A percentile compares a stretch with the other conserved stretches of the same genome.
These are phyloP conservation scores for Pseudogymnoascus sp. DNA, from an alignment of 2,329 filamentous ascomycete species.

Conservation along the genomic window DNA sequence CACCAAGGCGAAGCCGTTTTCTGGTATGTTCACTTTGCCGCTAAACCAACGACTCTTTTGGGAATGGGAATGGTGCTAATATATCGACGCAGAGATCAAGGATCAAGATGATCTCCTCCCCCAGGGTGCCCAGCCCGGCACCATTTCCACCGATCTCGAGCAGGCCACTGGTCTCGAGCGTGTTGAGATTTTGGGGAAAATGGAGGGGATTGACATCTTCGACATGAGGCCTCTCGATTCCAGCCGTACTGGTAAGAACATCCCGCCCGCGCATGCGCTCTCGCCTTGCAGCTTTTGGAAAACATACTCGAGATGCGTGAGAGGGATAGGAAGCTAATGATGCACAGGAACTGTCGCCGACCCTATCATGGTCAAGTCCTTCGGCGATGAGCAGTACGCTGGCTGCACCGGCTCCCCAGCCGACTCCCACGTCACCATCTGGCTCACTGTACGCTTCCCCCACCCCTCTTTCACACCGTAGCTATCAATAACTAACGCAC, in stretches of 20 bases:
- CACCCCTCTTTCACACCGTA: not conserved
- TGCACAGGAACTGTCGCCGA: conserved; percentile 71
- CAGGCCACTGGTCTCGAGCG: conserved; percentile 96
- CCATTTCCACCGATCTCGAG: conserved; percentile 87
- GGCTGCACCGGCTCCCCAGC: conserved; percentile 92
- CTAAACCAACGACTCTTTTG: not conserved
- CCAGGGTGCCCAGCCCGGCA: conserved; percentile 74
- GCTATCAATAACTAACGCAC: conserved; percentile 11
- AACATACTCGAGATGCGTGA: conserved; percentile 15
- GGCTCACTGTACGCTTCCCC: conserved; percentile 67
- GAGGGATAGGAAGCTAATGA: not conserved
- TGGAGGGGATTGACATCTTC: conserved; percentile 96
- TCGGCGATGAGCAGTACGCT: conserved; percentile 91
- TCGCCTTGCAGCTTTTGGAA: conserved; percentile 1
- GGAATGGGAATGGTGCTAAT: not conserved
- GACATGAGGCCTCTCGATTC: conserved; percentile 96
- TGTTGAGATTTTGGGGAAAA: conserved; percentile 98
- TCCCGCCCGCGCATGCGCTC: conserved; percentile 21
- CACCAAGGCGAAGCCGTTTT: not conserved
- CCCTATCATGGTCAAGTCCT: conserved; percentile 84
- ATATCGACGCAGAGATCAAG: conserved; percentile 62
- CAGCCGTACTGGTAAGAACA: conserved; percentile 65
- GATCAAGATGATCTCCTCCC: conserved; percentile 73
- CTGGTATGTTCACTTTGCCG: not conserved
- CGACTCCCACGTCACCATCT: conserved; percentile 84